Conservation (phyloP, 75 land plant genomes). For the Azolla pinnata region DNA sequence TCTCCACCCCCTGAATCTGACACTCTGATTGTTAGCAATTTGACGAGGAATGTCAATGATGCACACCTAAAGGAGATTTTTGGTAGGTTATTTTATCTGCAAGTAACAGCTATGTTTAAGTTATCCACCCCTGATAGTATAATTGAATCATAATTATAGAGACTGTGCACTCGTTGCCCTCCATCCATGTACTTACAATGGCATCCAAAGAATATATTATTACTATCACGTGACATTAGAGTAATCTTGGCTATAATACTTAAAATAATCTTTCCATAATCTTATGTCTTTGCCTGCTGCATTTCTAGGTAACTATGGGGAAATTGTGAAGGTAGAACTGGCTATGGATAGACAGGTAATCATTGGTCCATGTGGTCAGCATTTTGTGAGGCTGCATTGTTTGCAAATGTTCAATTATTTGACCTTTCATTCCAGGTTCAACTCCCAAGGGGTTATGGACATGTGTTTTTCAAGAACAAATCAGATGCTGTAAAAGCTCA, state of each 20-base stretch:
- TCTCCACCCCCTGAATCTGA: slow-evolving; percentile 52
- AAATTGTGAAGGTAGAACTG: slow-evolving; percentile 71
- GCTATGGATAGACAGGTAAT: slow-evolving; percentile 78
- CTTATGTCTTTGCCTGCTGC: background rate
- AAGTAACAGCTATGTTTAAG: background rate
- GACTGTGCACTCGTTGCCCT: background rate
- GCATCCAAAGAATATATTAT: background rate
- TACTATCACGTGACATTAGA: too few relatives aligned
- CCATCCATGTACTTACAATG: background rate
- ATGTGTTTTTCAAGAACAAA: slow-evolving; percentile 77
- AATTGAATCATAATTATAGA: too few relatives aligned
- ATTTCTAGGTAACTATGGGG: slow-evolving; percentile 76
- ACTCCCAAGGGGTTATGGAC: slow-evolving; percentile 72
- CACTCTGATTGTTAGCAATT: slow-evolving; percentile 53
- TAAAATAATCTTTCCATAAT: background rate
- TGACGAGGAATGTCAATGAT: slow-evolving; percentile 89
- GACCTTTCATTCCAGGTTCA: slow-evolving; percentile 43
- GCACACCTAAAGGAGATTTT: slow-evolving; percentile 88
- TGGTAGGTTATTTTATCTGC: slow-evolving; percentile 32
- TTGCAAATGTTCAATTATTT: background rate
- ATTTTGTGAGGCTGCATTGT: background rate
- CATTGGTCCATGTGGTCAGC: background rate
- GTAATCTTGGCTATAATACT: too few relatives aligned
- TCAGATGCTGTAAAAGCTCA: slow-evolving; percentile 82
- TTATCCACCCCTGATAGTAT: background rate